Evolutionary conservation across 495 filamentous ascomycete genomes (phyloP).

Genomic region (Lasiosphaeriaceae sp.): DNA sequence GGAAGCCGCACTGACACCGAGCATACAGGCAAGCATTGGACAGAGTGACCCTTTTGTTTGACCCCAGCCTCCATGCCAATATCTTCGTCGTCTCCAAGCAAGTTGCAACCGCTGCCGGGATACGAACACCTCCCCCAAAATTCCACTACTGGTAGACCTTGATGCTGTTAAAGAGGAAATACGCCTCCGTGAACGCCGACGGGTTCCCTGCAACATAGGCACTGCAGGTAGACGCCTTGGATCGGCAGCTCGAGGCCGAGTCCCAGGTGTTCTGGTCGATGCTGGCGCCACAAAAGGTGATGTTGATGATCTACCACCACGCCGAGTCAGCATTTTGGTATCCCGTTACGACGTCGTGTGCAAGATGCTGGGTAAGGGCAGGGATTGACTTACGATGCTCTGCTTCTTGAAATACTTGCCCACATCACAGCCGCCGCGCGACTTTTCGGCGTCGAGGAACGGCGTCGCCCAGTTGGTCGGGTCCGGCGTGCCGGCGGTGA

Average conservation of each 20-base stretch:
- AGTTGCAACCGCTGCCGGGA: too few species aligned
- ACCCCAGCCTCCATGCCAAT: too few species aligned
- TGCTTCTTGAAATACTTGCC: slow-evolving; percentile 61
- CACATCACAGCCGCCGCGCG: slow-evolving; percentile 54
- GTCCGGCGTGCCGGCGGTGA: slow-evolving; percentile 57
- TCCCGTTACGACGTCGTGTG: neutral
- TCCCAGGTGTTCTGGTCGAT: slow-evolving; percentile 21
- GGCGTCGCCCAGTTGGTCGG: slow-evolving; percentile 61
- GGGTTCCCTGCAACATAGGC: slow-evolving; percentile 61
- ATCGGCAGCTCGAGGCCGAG: slow-evolving; percentile 70
- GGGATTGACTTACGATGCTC: slow-evolving; percentile 51
- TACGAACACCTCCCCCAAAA: too few species aligned
- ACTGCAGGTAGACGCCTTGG: slow-evolving; percentile 53
- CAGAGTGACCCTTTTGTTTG: too few species aligned
- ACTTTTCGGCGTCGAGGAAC: slow-evolving; percentile 55
- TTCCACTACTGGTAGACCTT: slow-evolving; percentile 42
- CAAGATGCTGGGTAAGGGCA: neutral
- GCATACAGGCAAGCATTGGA: too few species aligned
- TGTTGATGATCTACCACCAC: slow-evolving; percentile 55
- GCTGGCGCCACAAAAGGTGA: slow-evolving; percentile 78
- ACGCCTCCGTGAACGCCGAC: slow-evolving; percentile 52
- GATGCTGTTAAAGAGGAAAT: slow-evolving; percentile 66
- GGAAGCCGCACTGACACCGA: too few species aligned
- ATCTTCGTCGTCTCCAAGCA: too few species aligned
- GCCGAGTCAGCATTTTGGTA: neutral